These are phyloP conservation scores for Pseudocercospora fuligena DNA, from an alignment of 2,329 filamentous ascomycete genomes.

Conservation along the genomic window DNA sequence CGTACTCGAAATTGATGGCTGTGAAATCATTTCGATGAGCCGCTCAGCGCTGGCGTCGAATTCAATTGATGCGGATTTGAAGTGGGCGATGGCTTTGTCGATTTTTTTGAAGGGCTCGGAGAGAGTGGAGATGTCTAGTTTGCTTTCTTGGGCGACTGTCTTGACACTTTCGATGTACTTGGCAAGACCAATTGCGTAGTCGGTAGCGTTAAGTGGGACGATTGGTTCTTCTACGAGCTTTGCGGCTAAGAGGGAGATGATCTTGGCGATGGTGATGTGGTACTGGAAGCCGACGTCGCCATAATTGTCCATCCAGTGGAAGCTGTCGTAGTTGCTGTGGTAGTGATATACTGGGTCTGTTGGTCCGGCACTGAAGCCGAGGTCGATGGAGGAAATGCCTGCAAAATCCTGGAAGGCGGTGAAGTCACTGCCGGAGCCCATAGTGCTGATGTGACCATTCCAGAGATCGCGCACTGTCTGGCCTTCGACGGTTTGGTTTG, in stretches of 20 bases:
- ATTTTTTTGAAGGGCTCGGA: constrained; percentile 48
- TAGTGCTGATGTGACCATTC: constrained; percentile 61
- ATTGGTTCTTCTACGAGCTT: constrained; percentile 54
- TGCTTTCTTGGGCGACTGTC: constrained; percentile 35
- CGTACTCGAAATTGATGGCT: constrained; percentile 46
- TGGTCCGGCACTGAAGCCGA: constrained; percentile 48
- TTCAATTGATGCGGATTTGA: constrained; percentile 53
- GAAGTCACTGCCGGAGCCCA: constrained; percentile 59
- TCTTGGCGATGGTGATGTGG: constrained; percentile 56
- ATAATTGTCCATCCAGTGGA: constrained; percentile 80
- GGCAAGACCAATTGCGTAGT: constrained; percentile 50
- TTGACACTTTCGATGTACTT: constrained; percentile 51
- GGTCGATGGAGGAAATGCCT: constrained; percentile 54
- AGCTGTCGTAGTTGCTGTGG: constrained; percentile 83
- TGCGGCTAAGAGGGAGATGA: constrained; percentile 53
- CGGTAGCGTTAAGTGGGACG: constrained; percentile 52
- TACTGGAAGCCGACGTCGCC: constrained; percentile 69
- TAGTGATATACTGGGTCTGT: constrained; percentile 70
- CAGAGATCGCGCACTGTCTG: constrained; percentile 71
- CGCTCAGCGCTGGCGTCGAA: constrained; percentile 59
- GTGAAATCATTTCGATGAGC: constrained; percentile 49
- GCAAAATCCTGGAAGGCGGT: constrained; percentile 60
- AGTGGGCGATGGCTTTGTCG: constrained; percentile 54
- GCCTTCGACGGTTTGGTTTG: constrained; percentile 73
- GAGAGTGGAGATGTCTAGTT: constrained; percentile 30